Conservation (phyloP, 345 rosid species). For the Gossypium sturtianum region DNA sequence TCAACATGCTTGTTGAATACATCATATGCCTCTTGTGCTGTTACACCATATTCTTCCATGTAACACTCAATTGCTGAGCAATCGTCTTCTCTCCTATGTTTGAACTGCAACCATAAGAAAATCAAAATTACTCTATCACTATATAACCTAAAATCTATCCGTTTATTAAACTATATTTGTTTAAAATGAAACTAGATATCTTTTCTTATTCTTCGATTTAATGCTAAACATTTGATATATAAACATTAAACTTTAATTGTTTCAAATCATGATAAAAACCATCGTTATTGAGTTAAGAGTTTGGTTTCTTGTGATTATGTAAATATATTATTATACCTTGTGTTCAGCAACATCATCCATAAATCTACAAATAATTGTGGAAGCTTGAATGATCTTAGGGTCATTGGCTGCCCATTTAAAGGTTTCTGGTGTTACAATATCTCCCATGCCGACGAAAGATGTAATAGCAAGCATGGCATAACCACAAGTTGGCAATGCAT, state of each 20-base stretch:
- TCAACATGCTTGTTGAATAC: not conserved
- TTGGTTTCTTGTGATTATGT: not conserved
- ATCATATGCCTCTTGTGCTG: not conserved
- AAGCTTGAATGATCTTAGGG: constrained; percentile 22
- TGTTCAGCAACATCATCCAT: constrained; percentile 27
- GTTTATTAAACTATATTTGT: too few relatives aligned
- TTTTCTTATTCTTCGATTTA: too few relatives aligned
- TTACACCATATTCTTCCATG: constrained; percentile 1
- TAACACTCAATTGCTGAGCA: not conserved
- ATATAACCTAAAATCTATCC: not conserved
- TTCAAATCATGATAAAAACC: too few relatives aligned
- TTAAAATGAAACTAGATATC: too few relatives aligned
- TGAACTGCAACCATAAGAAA: not conserved
- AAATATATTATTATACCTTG: not conserved
- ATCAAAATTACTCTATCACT: not conserved
- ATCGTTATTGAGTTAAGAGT: not conserved
- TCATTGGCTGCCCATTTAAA: constrained; percentile 18
- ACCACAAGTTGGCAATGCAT: constrained; percentile 7
- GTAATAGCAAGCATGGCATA: constrained; percentile 12
- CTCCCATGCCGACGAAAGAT: constrained; percentile 27
- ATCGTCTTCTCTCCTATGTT: not conserved
- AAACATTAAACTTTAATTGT: too few relatives aligned
- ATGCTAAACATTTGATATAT: too few relatives aligned
- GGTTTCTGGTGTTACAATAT: constrained; percentile 11
- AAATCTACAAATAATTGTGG: constrained; percentile 20